A percentile compares a stretch with the other conserved stretches of the same genome.
These are phyloP conservation scores for Nicotiana paniculata DNA, from an alignment of 257 asterid genomes.

Conservation along the genomic window DNA sequence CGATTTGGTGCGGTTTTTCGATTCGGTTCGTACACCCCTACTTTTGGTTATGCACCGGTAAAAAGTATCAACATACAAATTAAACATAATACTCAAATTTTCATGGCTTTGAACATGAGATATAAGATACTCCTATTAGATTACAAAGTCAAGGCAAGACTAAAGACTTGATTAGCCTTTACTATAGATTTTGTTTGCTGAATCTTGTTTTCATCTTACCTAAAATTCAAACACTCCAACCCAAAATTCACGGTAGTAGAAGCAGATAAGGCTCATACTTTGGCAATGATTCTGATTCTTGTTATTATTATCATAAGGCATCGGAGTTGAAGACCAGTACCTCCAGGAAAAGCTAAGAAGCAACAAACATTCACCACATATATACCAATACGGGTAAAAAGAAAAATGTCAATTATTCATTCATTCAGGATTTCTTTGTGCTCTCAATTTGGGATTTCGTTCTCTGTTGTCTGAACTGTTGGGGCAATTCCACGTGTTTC, in stretches of 20 bases:
- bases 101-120: not conserved
- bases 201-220: not conserved
- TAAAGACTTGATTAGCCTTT: too few relatives aligned
- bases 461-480: not conserved
- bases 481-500: not conserved
- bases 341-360: not conserved
- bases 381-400: not conserved
- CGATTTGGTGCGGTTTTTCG: too few relatives aligned
- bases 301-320: not conserved
- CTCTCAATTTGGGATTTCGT: not conserved
- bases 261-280: not conserved
- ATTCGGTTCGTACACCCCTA: too few relatives aligned
- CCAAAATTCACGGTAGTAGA: not conserved
- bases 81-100: not conserved
- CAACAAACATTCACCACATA: not conserved
- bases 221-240: not conserved
- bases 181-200: too few relatives aligned
- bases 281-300: conserved; percentile 3
- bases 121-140: too few relatives aligned
- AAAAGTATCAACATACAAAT: not conserved
- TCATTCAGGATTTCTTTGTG: not conserved
- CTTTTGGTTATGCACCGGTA: too few relatives aligned
- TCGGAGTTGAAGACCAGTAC: not conserved
- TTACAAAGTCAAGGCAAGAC: too few relatives aligned
- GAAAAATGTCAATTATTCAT: not conserved